Evolutionary conservation across 306 rosid species (phyloP).

Genomic region (Cucumis cinereus): DNA sequence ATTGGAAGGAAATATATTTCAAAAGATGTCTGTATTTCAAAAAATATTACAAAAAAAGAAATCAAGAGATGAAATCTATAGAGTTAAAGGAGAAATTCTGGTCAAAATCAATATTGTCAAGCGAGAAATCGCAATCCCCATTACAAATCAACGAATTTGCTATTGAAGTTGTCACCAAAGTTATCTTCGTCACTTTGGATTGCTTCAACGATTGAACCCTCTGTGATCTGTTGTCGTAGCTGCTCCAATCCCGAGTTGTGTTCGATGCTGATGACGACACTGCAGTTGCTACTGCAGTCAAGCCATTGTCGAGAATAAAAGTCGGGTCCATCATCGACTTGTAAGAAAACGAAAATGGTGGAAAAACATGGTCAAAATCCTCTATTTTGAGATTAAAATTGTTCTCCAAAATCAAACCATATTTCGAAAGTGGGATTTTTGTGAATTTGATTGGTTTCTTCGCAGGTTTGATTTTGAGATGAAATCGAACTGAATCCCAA

Average conservation of each 20-base stretch:
- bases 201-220: constrained; percentile 34
- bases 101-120: constrained; percentile 34
- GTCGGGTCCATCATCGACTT: constrained; percentile 19
- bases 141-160: constrained; percentile 36
- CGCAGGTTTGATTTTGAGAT: background rate
- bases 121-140: constrained; percentile 26
- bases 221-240: constrained; percentile 15
- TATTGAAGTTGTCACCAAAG: constrained; percentile 49
- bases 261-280: constrained; percentile 37
- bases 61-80: constrained; percentile 19
- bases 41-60: background rate
- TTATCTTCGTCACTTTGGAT: constrained; percentile 39
- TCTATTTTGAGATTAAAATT: constrained; percentile 30
- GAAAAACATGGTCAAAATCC: constrained; percentile 28
- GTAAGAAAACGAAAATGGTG: constrained; percentile 25
- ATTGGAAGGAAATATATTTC: no score
- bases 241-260: constrained; percentile 8
- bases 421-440: background rate
- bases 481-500: background rate
- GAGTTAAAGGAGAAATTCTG: constrained; percentile 22
- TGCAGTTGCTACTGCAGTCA: constrained; percentile 18
- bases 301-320: constrained; percentile 12
- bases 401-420: constrained; percentile 13
- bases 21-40: no score
- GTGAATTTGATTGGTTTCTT: background rate